Evolutionary conservation across 2,329 filamentous ascomycete species (phyloP).

Genomic region (Fusarium equiseti): DNA sequence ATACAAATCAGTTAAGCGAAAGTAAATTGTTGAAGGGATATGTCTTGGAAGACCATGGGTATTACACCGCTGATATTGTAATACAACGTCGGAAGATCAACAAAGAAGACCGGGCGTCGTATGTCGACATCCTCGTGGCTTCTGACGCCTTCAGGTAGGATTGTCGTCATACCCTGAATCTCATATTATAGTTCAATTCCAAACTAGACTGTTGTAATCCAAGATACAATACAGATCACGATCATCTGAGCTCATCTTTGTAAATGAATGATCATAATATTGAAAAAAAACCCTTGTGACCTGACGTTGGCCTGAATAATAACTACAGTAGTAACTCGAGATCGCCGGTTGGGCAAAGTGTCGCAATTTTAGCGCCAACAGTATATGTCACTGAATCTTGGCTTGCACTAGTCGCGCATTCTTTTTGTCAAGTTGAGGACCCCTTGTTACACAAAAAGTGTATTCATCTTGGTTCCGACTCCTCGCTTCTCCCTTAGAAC

Average conservation of each 20-base stretch:
- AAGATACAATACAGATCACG: not conserved
- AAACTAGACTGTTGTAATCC: not conserved
- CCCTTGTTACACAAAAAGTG: conserved; percentile 27
- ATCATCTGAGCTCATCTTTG: not conserved
- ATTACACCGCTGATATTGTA: not conserved
- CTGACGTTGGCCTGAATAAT: conserved; percentile 3
- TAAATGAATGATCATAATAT: not conserved
- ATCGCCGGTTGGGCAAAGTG: conserved; percentile 12
- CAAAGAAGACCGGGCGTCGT: conserved; percentile 16
- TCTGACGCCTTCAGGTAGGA: conserved; percentile 40
- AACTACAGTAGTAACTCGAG: not conserved
- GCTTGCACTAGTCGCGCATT: conserved; percentile 36
- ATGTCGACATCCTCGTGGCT: conserved; percentile 48
- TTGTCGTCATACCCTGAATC: conserved; percentile 13
- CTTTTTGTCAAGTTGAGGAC: conserved; percentile 12
- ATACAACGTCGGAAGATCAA: conserved; percentile 15
- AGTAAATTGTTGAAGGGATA: not conserved
- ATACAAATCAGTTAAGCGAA: not conserved
- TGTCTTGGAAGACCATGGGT: not conserved
- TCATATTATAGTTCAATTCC: not conserved
- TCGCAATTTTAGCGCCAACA: conserved; percentile 39
- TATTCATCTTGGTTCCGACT: conserved; percentile 16
- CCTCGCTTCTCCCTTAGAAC: conserved; percentile 2
- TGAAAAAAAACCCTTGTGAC: not conserved
- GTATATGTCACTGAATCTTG: conserved; percentile 32